Evolutionary conservation across 768 basidiomycete species (phyloP).

Genomic region (Lyophyllum decastes): DNA sequence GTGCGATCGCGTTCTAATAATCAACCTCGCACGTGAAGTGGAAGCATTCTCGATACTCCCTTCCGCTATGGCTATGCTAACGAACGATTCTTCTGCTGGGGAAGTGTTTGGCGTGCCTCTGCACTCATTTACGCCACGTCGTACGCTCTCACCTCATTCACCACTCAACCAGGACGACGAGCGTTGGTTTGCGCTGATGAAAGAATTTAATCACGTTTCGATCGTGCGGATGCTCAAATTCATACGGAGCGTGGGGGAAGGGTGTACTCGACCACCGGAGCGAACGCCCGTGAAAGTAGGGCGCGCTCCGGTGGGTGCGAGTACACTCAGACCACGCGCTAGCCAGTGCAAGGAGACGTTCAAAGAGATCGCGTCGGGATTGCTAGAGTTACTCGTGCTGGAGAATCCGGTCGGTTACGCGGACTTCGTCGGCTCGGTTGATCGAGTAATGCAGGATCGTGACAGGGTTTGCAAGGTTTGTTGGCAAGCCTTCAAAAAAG

Average conservation of each 20-base stretch:
- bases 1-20: constrained; percentile 13
- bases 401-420: constrained; percentile 11
- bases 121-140: background rate
- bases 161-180: constrained; percentile 1
- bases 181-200: constrained; percentile 9
- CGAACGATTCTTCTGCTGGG: constrained; percentile 19
- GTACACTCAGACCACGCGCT: background rate
- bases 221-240: constrained; percentile 9
- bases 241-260: constrained; percentile 2
- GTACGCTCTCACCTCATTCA: background rate
- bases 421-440: constrained; percentile 1
- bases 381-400: background rate
- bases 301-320: constrained; percentile 12
- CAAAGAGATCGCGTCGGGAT: background rate
- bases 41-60: constrained; percentile 17
- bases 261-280: constrained; percentile 8
- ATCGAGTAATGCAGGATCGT: background rate
- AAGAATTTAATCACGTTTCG: constrained; percentile 9
- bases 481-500: constrained; percentile 1
- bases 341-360: constrained; percentile 3
- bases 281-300: background rate
- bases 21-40: constrained; percentile 21
- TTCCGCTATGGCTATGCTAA: constrained; percentile 20
- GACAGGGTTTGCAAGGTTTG: constrained; percentile 1
- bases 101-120: constrained; percentile 19